Evolutionary conservation across 345 rosid species (phyloP), one percentile per base, ranked within the genome.

Genomic region (Arabidopsis arenosa): DNA sequence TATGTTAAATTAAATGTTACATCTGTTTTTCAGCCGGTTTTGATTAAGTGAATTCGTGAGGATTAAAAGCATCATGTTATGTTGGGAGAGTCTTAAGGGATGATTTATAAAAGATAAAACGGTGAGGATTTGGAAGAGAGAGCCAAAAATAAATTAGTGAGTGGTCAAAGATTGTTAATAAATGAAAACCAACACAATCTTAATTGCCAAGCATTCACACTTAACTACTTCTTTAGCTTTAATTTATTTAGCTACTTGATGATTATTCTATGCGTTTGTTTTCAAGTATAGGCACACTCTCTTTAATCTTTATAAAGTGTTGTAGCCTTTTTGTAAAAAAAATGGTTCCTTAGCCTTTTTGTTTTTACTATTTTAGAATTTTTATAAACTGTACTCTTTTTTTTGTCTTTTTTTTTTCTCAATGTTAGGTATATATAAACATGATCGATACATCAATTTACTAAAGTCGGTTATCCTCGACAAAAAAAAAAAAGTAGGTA

Each of bases 151-250:
- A 63, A 63, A 69, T 35, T 53, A 18, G 39, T 32, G 65, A 64
- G 47, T 70, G 80, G 75, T 77, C 72, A 77, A 77, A 70, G 66
- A 55, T 44, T 63, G 75, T 70, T 77, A 70, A 47, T 70, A 70
- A 70, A 77, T 70, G 72, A 63, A 23, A 63, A 23, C 66, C 60
- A 77, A 28, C 80, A 70, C 43, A 55, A 55, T 37, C 80, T 63
- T 77, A 77, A 77, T 55, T 63, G 66, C 66, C 75, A 70, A 70
- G 75, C 75, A 70, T 77, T 77, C 76, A 70, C 76, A 70, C 60
- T 70, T 63, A 63, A 70, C 80, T 70, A 55, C 75, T 77, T 52
- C 21, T 37, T 63, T 77, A 63, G 37, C 43, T 54, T 76, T 51
- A 3, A 54, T 28, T 41, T 51, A 3, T 63, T 28, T 41, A 62